Evolutionary conservation across 2,329 filamentous ascomycete species (phyloP), one percentile per base, ranked within the genome.

Genomic region (Pseudogymnoascus sp.): DNA sequence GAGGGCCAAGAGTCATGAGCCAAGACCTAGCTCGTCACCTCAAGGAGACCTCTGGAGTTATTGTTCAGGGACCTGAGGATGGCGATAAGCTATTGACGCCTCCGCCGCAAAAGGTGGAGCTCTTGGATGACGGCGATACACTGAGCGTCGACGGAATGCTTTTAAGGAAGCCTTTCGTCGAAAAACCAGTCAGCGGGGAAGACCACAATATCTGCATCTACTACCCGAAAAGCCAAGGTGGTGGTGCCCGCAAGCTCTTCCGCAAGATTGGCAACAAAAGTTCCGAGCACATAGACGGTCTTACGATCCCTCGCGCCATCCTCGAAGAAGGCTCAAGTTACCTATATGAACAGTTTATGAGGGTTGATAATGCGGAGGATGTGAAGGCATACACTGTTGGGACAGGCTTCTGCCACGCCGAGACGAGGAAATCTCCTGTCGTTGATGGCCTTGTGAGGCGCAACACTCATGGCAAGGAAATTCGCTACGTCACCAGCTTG

Each of bases 171-270:
- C 94, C 94, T 0, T 99, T 99, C 70, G 94, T 99, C 35, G 94
- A 99, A 71, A 99, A 99, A 72, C 94, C 94, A 0, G 92, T 91
- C n/a, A 96, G 90, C 69, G 94, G 94, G 33, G 94, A 99, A 74
- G 92, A 99, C 69, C 94, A 99, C 75, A 99, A 99, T 71, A 96
- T 99, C 67, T 88, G 95, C 74, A 96, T 99, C 60, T 99, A 97
- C 75, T 97, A 95, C 69, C 90, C 92, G 19, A 88, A 86, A 63
- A 88, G 89, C 39, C 82, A 89, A 55, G 91, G 92, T 3, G 92
- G 92, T 55, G 94, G 94, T 61, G 95, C 91, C 23, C 82, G 95
- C 61, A 89, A 92, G 66, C 81, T 99, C 3, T 99, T 99, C 75
- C 83, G 94, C 61, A 99, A 99, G 73, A 89, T 99, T 68, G 95